A percentile compares a stretch with the other conserved stretches of the same genome.
phyloP scores from a whole-genome alignment of 2,329 filamentous ascomycete species.

The Colletotrichum liaoningense region DNA sequence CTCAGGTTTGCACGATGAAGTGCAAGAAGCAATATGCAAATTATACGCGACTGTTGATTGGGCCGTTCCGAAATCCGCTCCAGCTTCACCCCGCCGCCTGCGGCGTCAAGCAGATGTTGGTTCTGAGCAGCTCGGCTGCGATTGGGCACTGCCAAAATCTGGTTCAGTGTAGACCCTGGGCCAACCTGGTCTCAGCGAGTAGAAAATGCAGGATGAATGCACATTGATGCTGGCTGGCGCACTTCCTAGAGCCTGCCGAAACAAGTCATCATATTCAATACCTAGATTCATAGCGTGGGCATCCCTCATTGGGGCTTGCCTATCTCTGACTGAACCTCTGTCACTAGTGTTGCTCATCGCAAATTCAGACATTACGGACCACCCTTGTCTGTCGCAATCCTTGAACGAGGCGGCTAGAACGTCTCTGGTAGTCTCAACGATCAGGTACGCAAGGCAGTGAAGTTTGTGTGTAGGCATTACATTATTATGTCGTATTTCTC shows the following conservation, averaged over 20 bases:
- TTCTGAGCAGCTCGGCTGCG: not conserved
- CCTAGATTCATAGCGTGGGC: not conserved
- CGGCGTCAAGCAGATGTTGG: not conserved
- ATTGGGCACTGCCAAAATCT: not conserved
- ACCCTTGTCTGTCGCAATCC: not conserved
- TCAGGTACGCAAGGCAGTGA: no score
- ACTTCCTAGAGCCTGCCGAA: not conserved
- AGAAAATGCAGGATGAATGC: not conserved
- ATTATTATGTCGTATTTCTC: not conserved
- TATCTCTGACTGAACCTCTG: not conserved
- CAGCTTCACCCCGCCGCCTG: not conserved
- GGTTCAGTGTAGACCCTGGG: no score
- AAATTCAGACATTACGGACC: no score
- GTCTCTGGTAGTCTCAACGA: not conserved
- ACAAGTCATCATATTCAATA: not conserved
- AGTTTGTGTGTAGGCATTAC: slow-evolving; percentile 1
- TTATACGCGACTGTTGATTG: not conserved
- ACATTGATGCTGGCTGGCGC: not conserved
- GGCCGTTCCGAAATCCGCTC: not conserved
- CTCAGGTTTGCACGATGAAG: no score
- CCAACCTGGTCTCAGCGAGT: not conserved
- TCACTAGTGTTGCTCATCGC: not conserved
- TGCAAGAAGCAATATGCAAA: no score
- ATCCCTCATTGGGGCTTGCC: not conserved
- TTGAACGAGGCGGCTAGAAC: not conserved